Conservation (phyloP, 169 alveolate species). For the Plasmodium reichenowi region DNA sequence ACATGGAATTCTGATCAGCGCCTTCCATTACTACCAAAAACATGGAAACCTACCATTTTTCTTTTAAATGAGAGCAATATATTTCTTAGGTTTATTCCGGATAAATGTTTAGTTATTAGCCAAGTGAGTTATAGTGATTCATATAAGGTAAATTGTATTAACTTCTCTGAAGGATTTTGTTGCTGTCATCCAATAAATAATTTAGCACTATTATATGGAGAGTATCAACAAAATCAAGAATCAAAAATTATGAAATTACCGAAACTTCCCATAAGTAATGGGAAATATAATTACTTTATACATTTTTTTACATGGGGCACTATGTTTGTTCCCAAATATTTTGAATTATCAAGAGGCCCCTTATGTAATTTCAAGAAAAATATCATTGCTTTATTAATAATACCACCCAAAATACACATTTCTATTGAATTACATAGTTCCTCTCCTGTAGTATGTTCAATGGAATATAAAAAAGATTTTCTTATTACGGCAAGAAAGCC, state of each 20-base stretch:
- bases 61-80: slow-evolving; percentile 62
- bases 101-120: slow-evolving; percentile 77
- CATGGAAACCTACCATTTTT: slow-evolving; percentile 82
- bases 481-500: slow-evolving; percentile 81
- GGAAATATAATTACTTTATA: slow-evolving; percentile 80
- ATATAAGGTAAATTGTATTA: slow-evolving; percentile 75
- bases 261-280: slow-evolving; percentile 56
- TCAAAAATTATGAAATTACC: slow-evolving; percentile 73
- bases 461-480: slow-evolving; percentile 78
- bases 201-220: slow-evolving; percentile 82
- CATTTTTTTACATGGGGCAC: slow-evolving; percentile 83
- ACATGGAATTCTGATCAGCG: slow-evolving; percentile 79
- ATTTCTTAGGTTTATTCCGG: slow-evolving; percentile 77
- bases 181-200: slow-evolving; percentile 80
- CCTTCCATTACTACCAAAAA: slow-evolving; percentile 81
- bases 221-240: slow-evolving; percentile 62
- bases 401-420: slow-evolving; percentile 80
- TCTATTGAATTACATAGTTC: slow-evolving; percentile 75
- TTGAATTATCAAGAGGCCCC: slow-evolving; percentile 76
- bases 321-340: slow-evolving; percentile 76
- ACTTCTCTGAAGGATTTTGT: slow-evolving; percentile 82
- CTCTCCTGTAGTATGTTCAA: slow-evolving; percentile 62
- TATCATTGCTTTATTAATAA: slow-evolving; percentile 75
- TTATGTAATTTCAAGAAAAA: slow-evolving; percentile 74
- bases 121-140: slow-evolving; percentile 64